Percentiles rank a stretch among this genome's conserved stretches.
Evolutionary conservation across 805 yeast species (phyloP).

Genomic region (Pichia rugopelliculosa): DNA sequence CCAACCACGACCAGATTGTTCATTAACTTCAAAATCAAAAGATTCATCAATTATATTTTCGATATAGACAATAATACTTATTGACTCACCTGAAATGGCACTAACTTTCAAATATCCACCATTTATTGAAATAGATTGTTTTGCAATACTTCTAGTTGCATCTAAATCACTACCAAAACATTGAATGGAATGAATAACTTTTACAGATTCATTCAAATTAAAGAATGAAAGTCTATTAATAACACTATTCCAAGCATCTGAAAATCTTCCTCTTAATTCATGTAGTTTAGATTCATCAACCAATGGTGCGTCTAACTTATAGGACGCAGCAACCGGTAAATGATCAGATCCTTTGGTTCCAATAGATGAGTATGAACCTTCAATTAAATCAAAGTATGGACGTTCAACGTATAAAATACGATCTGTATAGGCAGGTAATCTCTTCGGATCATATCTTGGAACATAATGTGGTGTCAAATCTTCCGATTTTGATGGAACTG

Average conservation of each 20-base stretch:
- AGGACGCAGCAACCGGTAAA: conserved; percentile 42
- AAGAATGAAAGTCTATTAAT: conserved; percentile 31
- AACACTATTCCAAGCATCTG: conserved; percentile 23
- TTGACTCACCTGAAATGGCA: conserved; percentile 9
- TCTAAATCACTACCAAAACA: conserved; percentile 26
- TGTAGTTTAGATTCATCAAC: conserved; percentile 33
- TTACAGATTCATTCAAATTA: conserved; percentile 26
- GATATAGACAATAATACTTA: conserved; percentile 21
- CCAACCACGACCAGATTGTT: conserved; percentile 20
- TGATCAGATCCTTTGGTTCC: conserved; percentile 41
- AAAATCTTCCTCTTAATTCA: conserved; percentile 28
- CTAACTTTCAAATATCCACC: conserved; percentile 1
- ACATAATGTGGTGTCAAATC: conserved; percentile 5
- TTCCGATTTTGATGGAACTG: not conserved
- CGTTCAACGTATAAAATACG: conserved; percentile 37
- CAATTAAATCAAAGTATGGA: conserved; percentile 13
- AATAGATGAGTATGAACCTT: conserved; percentile 17
- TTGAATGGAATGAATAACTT: not conserved
- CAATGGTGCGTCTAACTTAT: conserved; percentile 25
- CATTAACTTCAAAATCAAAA: conserved; percentile 33
- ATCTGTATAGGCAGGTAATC: conserved; percentile 56
- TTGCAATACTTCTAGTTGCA: not conserved
- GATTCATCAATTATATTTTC: conserved; percentile 31
- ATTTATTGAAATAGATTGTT: not conserved
- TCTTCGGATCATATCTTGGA: conserved; percentile 22